Evolutionary conservation across 2,329 filamentous ascomycete genomes (phyloP).

Genomic region (Triangularia setosa): DNA sequence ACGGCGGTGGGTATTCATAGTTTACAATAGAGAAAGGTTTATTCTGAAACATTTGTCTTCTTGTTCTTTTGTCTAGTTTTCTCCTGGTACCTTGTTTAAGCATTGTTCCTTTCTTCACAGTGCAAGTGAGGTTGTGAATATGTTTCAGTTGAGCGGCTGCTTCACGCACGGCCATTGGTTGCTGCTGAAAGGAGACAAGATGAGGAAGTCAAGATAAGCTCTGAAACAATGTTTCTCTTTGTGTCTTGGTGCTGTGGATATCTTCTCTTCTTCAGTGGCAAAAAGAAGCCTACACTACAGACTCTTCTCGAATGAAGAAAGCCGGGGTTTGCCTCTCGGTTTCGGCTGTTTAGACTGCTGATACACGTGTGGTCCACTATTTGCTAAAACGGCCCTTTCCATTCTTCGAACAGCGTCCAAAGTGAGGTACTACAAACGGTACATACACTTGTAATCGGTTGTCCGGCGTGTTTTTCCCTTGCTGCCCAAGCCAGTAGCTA

Average conservation of each 20-base stretch:
- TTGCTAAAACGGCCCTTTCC: not conserved
- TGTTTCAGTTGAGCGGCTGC: not conserved
- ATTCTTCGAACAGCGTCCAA: not conserved
- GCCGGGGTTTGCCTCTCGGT: not conserved
- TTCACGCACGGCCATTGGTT: not conserved
- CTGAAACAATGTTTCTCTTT: not conserved
- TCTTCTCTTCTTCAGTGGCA: not conserved
- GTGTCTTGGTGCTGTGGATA: not conserved
- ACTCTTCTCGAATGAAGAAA: not conserved
- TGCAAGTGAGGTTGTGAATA: not conserved
- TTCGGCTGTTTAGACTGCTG: not conserved
- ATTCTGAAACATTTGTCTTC: not conserved
- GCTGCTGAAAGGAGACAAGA: not conserved
- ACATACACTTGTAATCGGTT: not conserved
- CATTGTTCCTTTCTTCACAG: not conserved
- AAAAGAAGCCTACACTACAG: not conserved
- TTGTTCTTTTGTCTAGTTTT: not conserved
- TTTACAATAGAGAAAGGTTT: not conserved
- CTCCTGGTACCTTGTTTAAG: not conserved
- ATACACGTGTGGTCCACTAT: not conserved
- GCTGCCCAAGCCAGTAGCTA: not conserved
- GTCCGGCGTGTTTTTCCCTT: not conserved
- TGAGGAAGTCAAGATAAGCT: not conserved
- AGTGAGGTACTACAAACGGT: not conserved
- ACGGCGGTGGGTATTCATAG: too few relatives aligned